phyloP scores from a whole-genome alignment of 2,329 filamentous ascomycete species.

The Phyllachora maydis region DNA sequence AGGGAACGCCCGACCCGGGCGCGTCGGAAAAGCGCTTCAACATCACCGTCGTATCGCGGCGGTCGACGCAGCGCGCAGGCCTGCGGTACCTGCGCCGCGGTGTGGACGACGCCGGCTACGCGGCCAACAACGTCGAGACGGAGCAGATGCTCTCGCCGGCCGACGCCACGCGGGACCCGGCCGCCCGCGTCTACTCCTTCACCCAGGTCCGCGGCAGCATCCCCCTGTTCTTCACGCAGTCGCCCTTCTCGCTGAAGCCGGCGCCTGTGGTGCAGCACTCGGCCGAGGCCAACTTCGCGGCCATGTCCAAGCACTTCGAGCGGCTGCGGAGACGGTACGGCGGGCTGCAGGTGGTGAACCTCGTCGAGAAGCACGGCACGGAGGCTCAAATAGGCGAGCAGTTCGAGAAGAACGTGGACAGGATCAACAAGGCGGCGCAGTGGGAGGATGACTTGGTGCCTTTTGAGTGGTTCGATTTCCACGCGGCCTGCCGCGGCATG shows the following conservation, averaged over 20 bases:
- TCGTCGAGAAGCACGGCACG: constrained; percentile 75
- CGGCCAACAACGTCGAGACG: constrained; percentile 83
- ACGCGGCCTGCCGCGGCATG: constrained; percentile 83
- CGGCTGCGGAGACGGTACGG: constrained; percentile 52
- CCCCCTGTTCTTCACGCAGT: constrained; percentile 87
- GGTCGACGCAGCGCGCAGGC: constrained; percentile 71
- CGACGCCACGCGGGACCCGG: constrained; percentile 35
- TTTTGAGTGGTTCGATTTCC: constrained; percentile 98
- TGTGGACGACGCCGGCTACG: constrained; percentile 72
- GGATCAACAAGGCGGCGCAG: constrained; percentile 43
- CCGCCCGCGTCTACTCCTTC: constrained; percentile 55
- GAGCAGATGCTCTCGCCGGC: constrained; percentile 69
- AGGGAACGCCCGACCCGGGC: constrained; percentile 7
- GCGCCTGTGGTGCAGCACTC: constrained; percentile 68
- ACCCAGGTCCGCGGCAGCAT: constrained; percentile 81
- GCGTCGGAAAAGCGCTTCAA: constrained; percentile 39
- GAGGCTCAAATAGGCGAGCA: constrained; percentile 62
- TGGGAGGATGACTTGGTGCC: constrained; percentile 21
- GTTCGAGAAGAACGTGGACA: constrained; percentile 48
- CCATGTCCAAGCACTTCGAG: constrained; percentile 63
- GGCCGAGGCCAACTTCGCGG: constrained; percentile 52
- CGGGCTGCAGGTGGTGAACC: constrained; percentile 53
- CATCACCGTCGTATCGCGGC: constrained; percentile 79
- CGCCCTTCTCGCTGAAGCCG: constrained; percentile 82
- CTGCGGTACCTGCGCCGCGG: constrained; percentile 79